These are phyloP conservation scores for Aspergillus saccharolyticus DNA, from an alignment of 495 filamentous ascomycete species.

Conservation along the genomic window DNA sequence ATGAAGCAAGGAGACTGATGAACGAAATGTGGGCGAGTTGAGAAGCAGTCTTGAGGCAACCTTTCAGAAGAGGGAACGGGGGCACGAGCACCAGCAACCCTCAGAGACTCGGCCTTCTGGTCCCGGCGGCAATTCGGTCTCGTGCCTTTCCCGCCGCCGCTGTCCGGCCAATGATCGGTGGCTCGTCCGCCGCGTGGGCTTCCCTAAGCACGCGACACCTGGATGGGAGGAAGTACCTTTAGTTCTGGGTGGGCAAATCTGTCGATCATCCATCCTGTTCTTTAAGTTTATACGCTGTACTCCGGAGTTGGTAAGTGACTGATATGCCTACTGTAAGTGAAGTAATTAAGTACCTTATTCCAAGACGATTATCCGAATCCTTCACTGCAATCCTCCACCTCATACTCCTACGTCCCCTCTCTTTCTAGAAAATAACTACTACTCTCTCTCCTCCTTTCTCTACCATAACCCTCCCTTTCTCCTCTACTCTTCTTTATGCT, in stretches of 20 bases:
- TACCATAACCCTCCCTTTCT: not conserved
- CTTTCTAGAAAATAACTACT: too few relatives aligned
- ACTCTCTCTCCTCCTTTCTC: not conserved
- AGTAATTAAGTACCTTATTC: not conserved
- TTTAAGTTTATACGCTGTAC: not conserved
- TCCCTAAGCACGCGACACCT: constrained; percentile 45
- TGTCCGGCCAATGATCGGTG: constrained; percentile 28
- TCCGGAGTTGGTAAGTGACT: too few relatives aligned
- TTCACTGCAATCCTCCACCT: not conserved
- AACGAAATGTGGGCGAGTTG: too few relatives aligned
- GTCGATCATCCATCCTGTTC: not conserved
- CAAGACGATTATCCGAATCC: not conserved
- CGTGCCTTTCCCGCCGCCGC: constrained; percentile 18
- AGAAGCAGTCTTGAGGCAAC: too few relatives aligned
- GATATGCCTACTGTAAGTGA: not conserved
- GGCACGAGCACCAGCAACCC: constrained; percentile 16
- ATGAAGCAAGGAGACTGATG: too few relatives aligned
- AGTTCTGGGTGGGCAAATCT: not conserved
- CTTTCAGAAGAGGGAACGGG: constrained; percentile 14
- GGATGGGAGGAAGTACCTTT: too few relatives aligned
- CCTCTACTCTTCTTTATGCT: not conserved
- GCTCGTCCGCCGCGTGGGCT: constrained; percentile 31
- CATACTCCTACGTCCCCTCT: not conserved
- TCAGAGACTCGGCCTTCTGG: constrained; percentile 12
- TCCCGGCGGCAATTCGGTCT: constrained; percentile 15